These are phyloP conservation scores for Penicillium coprophilum DNA, from an alignment of 495 filamentous ascomycete genomes.

Conservation along the genomic window DNA sequence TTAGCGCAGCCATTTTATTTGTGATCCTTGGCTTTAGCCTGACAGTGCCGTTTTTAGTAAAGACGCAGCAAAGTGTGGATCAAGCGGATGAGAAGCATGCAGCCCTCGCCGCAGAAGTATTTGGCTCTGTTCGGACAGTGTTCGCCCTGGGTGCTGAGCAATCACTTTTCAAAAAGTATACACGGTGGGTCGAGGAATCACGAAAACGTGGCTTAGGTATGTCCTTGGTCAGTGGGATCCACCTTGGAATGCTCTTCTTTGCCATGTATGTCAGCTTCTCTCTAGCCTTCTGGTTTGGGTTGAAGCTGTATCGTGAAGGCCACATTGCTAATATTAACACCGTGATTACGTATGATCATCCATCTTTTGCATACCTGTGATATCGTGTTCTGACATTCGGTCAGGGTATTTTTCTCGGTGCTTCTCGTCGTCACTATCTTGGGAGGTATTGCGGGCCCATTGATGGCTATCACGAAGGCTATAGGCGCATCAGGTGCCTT, in stretches of 20 bases:
- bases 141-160: conserved; percentile 52
- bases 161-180: conserved; percentile 39
- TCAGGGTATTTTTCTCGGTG: conserved; percentile 46
- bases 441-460: conserved; percentile 35
- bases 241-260: conserved; percentile 38
- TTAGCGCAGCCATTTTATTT: conserved; percentile 42
- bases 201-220: conserved; percentile 48
- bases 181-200: conserved; percentile 56
- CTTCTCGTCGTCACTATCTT: conserved; percentile 31
- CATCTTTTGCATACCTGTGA: neutral
- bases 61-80: conserved; percentile 27
- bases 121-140: conserved; percentile 51
- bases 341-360: conserved; percentile 36
- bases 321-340: conserved; percentile 43
- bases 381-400: neutral
- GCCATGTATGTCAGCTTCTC: conserved; percentile 48
- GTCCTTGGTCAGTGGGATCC: conserved; percentile 26
- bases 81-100: conserved; percentile 37
- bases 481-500: conserved; percentile 46
- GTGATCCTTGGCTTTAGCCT: conserved; percentile 31
- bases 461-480: conserved; percentile 51
- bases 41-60: conserved; percentile 45
- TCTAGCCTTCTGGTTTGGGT: conserved; percentile 54
- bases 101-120: conserved; percentile 47
- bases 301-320: conserved; percentile 38